Base-by-base conservation (phyloP, 2,329 filamentous ascomycete genomes). In the Aspergillus quadrilineatus region DNA sequence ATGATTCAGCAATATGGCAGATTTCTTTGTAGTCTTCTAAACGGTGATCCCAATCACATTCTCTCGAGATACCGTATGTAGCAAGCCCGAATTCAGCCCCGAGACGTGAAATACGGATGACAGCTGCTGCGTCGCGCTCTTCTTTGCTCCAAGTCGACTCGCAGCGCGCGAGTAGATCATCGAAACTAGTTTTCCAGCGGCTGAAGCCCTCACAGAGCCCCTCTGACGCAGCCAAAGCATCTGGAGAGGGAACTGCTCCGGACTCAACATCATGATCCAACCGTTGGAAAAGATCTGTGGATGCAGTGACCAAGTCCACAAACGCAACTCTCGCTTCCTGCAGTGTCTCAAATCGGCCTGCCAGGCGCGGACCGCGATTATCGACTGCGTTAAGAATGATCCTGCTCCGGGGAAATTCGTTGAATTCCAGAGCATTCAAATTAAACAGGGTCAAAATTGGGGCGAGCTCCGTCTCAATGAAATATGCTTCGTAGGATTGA, bases 401-500 rank as follows among this genome's bases (percentile, higher is more conserved):
- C 41, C 52, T 55, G 17, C 39, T 45, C 5, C 47, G 55, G 3
- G 45, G 47, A 8, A 50, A 50, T 0, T 50, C 47, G 7, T 50
- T 44, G 4, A 42, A 56, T 10, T 62, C 49, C 6, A 54, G 44
- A 8, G 57, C 53, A 37, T 60, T 61, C 28, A 60, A 17, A 22
- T 57, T 63, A 15, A 65, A 63, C 1, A 51, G 42, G 7, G 57
- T 60, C 8, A 65, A 47, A 32, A 65, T 43, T 1, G 63, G 63
- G 1, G 59, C 61, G 6, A 64, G 29, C 26, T 65, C 60, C 1
- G 52, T 60, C 32, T 65, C 61, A 29, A 65, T 56, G 26, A 62
- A 65, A 4, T 53, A 47, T 8, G 43, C 36, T 32, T 61, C 56
- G 26, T 49, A 49, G 6, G 46, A 49, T 12, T 44, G 53, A 14